phyloP scores from a whole-genome alignment of 2,329 filamentous ascomycete genomes.

The Pestalotiopsis sp. region DNA sequence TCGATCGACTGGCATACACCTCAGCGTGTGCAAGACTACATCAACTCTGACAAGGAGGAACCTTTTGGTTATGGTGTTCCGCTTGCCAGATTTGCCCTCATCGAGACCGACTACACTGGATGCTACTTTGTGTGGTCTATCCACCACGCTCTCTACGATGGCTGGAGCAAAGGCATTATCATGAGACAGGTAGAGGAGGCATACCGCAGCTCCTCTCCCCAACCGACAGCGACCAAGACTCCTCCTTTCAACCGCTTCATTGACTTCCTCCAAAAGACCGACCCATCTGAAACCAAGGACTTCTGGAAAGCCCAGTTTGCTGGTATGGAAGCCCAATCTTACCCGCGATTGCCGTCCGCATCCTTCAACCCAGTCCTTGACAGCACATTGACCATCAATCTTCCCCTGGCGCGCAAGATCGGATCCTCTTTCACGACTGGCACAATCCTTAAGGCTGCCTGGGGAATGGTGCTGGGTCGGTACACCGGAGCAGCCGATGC shows the following conservation, averaged over 20 bases:
- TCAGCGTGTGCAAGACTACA: constrained; percentile 1
- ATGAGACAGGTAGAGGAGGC: neutral
- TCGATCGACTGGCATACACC: neutral
- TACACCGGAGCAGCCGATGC: constrained; percentile 5
- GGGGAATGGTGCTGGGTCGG: neutral
- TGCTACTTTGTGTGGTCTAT: constrained; percentile 8
- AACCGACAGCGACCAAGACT: neutral
- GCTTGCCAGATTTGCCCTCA: neutral
- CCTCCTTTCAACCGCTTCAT: constrained; percentile 8
- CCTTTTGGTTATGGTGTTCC: neutral
- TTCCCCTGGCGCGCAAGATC: constrained; percentile 3
- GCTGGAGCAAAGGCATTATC: neutral
- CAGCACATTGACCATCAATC: constrained; percentile 4
- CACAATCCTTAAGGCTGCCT: neutral
- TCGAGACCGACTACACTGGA: constrained; percentile 1
- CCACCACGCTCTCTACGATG: constrained; percentile 9
- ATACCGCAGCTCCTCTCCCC: neutral
- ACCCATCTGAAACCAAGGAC: neutral
- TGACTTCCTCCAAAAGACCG: neutral
- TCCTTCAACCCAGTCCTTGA: neutral
- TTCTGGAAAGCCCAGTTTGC: constrained; percentile 5
- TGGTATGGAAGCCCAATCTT: constrained; percentile 4
- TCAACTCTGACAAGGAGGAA: constrained; percentile 2
- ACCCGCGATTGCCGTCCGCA: constrained; percentile 2
- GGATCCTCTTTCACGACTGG: constrained; percentile 11